Conservation (phyloP, 352 stramenopile species). For the Phytopythium montanum region DNA sequence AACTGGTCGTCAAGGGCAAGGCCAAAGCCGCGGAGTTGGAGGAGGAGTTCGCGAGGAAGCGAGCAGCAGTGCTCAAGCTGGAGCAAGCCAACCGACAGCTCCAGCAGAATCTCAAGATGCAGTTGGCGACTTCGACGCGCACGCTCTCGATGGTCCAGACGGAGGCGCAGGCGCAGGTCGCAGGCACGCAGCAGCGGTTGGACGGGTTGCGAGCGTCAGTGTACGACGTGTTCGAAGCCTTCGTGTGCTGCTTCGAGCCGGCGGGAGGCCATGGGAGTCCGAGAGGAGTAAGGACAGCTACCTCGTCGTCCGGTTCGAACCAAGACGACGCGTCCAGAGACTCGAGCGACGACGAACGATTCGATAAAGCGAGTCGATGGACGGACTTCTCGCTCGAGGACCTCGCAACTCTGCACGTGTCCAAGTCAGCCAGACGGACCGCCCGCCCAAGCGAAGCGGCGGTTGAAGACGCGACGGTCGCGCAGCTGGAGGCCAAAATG, state of each 20-base stretch:
- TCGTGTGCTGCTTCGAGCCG: conserved; percentile 27
- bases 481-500: conserved; percentile 8
- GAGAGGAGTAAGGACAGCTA: not conserved
- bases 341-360: not conserved
- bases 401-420: conserved; percentile 29
- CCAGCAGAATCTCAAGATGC: conserved; percentile 15
- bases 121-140: conserved; percentile 1
- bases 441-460: not conserved
- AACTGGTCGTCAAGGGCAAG: conserved; percentile 41
- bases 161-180: conserved; percentile 15
- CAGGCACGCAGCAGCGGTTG: conserved; percentile 26
- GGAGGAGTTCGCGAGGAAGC: conserved; percentile 24
- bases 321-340: not conserved
- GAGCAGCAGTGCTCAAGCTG: conserved; percentile 33
- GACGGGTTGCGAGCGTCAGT: conserved; percentile 54
- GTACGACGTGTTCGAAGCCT: conserved; percentile 56
- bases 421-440: not conserved
- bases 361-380: conserved; percentile 19
- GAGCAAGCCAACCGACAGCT: conserved; percentile 34
- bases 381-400: conserved; percentile 46
- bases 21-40: conserved; percentile 33
- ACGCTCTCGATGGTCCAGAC: conserved; percentile 9
- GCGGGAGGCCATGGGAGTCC: not conserved
- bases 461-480: conserved; percentile 2
- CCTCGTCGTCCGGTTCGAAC: not conserved